A percentile compares a stretch with the other conserved stretches of the same genome.
Conservation (phyloP, 805 yeast genomes). For the Saturnispora silvae region DNA sequence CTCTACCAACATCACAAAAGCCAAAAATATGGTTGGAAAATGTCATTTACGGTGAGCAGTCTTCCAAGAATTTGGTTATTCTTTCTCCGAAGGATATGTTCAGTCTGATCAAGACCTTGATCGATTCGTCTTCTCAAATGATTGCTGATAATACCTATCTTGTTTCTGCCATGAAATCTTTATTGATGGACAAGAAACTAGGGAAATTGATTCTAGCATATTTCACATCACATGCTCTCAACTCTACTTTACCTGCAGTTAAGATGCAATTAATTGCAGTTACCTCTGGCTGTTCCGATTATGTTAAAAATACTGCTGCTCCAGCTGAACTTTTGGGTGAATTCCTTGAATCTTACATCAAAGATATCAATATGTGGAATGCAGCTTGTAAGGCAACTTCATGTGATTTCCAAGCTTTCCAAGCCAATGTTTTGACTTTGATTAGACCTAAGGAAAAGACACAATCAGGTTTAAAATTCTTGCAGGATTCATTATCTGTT, state of each 20-base stretch:
- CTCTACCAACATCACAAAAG: conserved; percentile 21
- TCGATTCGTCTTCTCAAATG: conserved; percentile 31
- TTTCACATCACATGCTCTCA: conserved; percentile 56
- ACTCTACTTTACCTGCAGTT: conserved; percentile 40
- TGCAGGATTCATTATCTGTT: conserved; percentile 42
- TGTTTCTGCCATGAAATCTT: conserved; percentile 24
- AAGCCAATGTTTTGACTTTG: conserved; percentile 43
- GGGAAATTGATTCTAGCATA: conserved; percentile 52
- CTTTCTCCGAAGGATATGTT: conserved; percentile 59
- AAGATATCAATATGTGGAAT: conserved; percentile 36
- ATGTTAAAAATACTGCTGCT: conserved; percentile 31
- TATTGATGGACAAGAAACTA: conserved; percentile 40
- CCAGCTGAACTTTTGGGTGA: conserved; percentile 39
- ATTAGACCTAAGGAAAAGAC: conserved; percentile 54
- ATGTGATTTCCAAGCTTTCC: conserved; percentile 44
- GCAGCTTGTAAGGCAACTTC: conserved; percentile 36
- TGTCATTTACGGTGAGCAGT: conserved; percentile 45
- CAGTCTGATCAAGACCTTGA: conserved; percentile 30
- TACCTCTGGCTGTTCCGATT: conserved; percentile 31
- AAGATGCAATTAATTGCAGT: conserved; percentile 41
- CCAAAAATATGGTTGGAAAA: conserved; percentile 37
- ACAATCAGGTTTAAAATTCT: conserved; percentile 46
- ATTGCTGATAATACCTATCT: conserved; percentile 41
- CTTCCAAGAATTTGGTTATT: conserved; percentile 37
- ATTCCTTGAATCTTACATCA: conserved; percentile 35